Evolutionary conservation across 1,284 basidiomycete species (phyloP).

Genomic region (Tremellales sp.): DNA sequence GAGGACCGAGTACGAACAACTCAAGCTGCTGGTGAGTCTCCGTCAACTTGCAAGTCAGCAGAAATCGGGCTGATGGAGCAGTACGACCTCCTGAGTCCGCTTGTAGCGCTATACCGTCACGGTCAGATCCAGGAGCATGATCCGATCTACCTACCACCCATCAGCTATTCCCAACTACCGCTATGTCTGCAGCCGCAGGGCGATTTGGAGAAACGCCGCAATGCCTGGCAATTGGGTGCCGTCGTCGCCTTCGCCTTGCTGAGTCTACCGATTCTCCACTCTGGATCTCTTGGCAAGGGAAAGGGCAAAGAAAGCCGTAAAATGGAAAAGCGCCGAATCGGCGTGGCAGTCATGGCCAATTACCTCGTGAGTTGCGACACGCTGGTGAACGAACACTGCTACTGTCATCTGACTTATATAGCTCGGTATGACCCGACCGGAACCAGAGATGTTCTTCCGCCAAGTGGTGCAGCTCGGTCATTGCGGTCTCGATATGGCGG

Average conservation of each 20-base stretch:
- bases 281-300: constrained; percentile 6
- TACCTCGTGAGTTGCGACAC: constrained; percentile 41
- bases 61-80: constrained; percentile 9
- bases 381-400: too few species aligned
- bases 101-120: constrained; percentile 36
- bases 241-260: constrained; percentile 22
- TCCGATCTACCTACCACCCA: constrained; percentile 37
- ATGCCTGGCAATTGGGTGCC: constrained; percentile 34
- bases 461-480: constrained; percentile 20
- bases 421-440: constrained; percentile 27
- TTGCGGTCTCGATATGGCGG: constrained; percentile 24
- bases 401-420: constrained; percentile 2
- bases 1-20: background rate
- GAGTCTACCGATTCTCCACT: constrained; percentile 5
- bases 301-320: constrained; percentile 1
- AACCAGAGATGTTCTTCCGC: constrained; percentile 26
- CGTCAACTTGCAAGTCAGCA: background rate
- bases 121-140: constrained; percentile 42
- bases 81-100: constrained; percentile 37
- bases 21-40: constrained; percentile 28
- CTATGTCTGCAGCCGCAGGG: constrained; percentile 23
- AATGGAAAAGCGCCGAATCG: constrained; percentile 6
- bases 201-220: constrained; percentile 37
- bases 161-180: constrained; percentile 30
- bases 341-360: constrained; percentile 25